Percentiles rank a stretch among this genome's conserved stretches.
phyloP scores from a whole-genome alignment of 257 asterid species.

The Solanum pinnatisectum region DNA sequence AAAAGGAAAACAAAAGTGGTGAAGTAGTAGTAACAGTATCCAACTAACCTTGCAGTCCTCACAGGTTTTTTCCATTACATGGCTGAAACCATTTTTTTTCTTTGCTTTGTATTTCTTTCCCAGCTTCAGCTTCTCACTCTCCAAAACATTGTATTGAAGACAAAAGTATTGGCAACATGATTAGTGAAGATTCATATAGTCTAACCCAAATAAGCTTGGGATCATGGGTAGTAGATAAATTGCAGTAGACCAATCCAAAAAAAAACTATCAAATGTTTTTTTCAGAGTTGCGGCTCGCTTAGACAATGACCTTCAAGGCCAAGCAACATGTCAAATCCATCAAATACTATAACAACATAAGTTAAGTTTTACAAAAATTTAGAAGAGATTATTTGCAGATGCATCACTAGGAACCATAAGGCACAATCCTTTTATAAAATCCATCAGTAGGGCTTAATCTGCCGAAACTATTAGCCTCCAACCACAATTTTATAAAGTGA shows the following conservation, averaged over 20 bases:
- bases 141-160: no score
- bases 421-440: not conserved
- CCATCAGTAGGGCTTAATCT: constrained; percentile 1
- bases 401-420: not conserved
- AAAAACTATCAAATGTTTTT: constrained; percentile 9
- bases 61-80: no score
- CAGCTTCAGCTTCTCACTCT: no score
- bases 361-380: not conserved
- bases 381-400: not conserved
- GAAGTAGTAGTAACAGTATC: constrained; percentile 27
- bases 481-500: constrained; percentile 2
- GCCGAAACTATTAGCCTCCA: constrained; percentile 18
- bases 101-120: no score
- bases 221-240: no score
- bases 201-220: no score
- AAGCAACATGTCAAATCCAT: constrained; percentile 58
- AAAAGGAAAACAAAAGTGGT: not conserved
- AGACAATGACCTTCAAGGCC: constrained; percentile 89
- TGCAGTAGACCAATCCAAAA: no score
- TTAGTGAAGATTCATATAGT: no score
- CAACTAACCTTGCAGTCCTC: no score
- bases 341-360: not conserved
- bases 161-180: no score
- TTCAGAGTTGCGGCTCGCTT: constrained; percentile 65
- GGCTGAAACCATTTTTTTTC: no score